Evolutionary conservation across 495 filamentous ascomycete genomes (phyloP).

Genomic region (Letharia columbiana): DNA sequence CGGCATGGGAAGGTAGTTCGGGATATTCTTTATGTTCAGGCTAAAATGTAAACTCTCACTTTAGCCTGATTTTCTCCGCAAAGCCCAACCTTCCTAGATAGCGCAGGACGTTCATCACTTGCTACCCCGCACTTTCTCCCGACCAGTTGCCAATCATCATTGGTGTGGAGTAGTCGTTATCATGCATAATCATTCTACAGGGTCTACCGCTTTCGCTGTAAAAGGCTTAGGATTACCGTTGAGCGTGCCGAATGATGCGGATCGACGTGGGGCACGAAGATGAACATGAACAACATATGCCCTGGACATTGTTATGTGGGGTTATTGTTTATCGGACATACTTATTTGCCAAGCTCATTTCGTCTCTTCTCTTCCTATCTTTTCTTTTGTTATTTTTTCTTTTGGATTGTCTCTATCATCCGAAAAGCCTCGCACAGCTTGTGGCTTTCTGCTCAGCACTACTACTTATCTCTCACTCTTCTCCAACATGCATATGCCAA

Average conservation of each 20-base stretch:
- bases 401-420: background rate
- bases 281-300: background rate
- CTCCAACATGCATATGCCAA: conserved; percentile 36
- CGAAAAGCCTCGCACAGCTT: background rate
- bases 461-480: background rate
- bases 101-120: background rate
- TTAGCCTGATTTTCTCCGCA: too few relatives aligned
- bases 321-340: background rate
- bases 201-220: too few relatives aligned
- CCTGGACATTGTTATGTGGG: too few relatives aligned
- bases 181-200: too few relatives aligned
- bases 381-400: background rate
- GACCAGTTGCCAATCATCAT: background rate
- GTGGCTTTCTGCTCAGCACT: background rate
- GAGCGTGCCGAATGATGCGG: background rate
- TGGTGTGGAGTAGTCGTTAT: background rate
- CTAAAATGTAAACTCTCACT: too few relatives aligned
- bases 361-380: background rate
- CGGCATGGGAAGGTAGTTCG: too few relatives aligned
- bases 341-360: background rate
- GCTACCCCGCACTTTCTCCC: background rate
- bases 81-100: too few relatives aligned
- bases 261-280: background rate
- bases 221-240: background rate
- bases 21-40: too few relatives aligned